Percentiles rank a stretch among this genome's conserved stretches.
phyloP scores from a whole-genome alignment of 805 yeast genomes.

The Wickerhamiella qilinensis region DNA sequence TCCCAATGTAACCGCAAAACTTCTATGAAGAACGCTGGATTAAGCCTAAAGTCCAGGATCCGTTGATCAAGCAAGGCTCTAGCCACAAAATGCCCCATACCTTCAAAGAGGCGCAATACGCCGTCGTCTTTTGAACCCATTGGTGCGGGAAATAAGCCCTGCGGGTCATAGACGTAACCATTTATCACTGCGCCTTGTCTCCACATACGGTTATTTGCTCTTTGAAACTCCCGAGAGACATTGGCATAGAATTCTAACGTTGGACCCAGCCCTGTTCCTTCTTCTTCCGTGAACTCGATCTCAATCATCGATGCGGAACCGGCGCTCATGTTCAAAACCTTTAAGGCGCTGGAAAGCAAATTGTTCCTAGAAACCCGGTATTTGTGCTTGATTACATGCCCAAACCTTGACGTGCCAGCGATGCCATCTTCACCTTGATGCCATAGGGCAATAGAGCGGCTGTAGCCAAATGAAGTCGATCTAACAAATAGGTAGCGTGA shows the following conservation, averaged over 20 bases:
- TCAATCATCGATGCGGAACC: constrained; percentile 69
- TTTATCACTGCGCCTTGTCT: constrained; percentile 25
- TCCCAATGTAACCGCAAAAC: constrained; percentile 24
- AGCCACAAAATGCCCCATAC: constrained; percentile 72
- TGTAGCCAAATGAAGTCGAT: constrained; percentile 81
- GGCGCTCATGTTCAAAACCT: constrained; percentile 62
- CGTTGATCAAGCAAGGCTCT: constrained; percentile 79
- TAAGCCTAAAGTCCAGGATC: constrained; percentile 68
- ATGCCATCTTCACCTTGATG: constrained; percentile 21
- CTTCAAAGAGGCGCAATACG: constrained; percentile 31
- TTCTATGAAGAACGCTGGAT: constrained; percentile 49
- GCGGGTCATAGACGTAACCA: constrained; percentile 25
- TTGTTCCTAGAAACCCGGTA: constrained; percentile 57
- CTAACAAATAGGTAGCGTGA: constrained; percentile 64
- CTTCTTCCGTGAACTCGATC: constrained; percentile 78
- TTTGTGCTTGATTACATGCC: constrained; percentile 65
- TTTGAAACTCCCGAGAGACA: constrained; percentile 60
- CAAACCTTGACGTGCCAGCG: constrained; percentile 25
- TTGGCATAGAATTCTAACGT: constrained; percentile 81
- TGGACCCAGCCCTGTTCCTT: constrained; percentile 94
- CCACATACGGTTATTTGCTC: constrained; percentile 51
- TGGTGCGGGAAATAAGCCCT: constrained; percentile 68
- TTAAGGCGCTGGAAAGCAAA: constrained; percentile 60
- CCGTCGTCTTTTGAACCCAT: constrained; percentile 13
- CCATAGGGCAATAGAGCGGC: constrained; percentile 70